Base-by-base conservation (phyloP, 2,329 filamentous ascomycete species). In the Colletotrichum gigasporum region DNA sequence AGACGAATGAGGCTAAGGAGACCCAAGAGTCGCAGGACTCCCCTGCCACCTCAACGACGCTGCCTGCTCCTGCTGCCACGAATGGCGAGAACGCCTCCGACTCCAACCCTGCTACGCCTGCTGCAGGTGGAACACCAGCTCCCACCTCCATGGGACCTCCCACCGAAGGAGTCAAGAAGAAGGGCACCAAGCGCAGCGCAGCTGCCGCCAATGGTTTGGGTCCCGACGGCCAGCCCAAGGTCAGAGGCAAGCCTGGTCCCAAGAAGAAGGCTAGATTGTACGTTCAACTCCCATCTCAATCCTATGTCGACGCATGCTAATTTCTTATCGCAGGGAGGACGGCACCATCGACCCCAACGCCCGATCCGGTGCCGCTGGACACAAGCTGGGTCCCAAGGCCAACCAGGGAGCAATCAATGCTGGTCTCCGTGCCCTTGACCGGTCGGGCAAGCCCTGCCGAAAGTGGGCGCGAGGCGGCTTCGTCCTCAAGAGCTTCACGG, bases 351-450 rank as follows among this genome's bases (percentile, higher is more conserved):
- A 90, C 70, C 84, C 87, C 70, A 82, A 81, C 72, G 79, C 81
- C 70, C 51, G 63, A 10, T 52, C 44, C 4, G 81, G 84, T 71
- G 80, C 81, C 5, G 84, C 84, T 57, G 82, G 84, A 52, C 92
- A 95, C 79, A 97, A 97, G 77, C 90, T 98, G 24, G 95, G 95
- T 3, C 96, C 96, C 70, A 98, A 97, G 79, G 95, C 95, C 53
- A 98, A 97, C 76, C 92, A 95, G 72, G 96, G 96, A 68, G 95
- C 95, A 64, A 99, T 99, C 84, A 99, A 99, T 75, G 96, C 96
- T 57, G 93, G 93, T 54, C 90, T 99, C 51, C 93, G 96, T 58
- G 95, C 96, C 11, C 91, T 99, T 68, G 96, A 99, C 78, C 90
- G 95, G 66, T 91, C 91, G 7, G 95, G 95, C 69, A 92, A 95